Evolutionary conservation across 345 rosid species (phyloP), one percentile per base, ranked within the genome.

Genomic region (Eucalyptus marginata): DNA sequence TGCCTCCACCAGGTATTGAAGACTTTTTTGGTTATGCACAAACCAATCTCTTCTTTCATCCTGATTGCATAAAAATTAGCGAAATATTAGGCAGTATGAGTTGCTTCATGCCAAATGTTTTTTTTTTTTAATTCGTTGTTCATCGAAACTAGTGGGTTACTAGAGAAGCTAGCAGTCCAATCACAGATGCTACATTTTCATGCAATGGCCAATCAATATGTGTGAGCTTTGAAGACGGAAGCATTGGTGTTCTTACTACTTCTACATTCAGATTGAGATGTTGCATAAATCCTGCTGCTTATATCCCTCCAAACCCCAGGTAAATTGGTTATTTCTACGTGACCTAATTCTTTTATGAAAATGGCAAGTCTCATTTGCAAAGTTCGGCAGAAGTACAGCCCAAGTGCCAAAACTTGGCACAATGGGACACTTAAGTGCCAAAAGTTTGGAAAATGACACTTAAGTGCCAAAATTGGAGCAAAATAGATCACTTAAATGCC

Each of bases 161-260:
- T 68, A 90, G 92, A 43, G 98, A 97, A 92, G 94, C 94, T 88
- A 95, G 94, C 40, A 95, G 96, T 89, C 93, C 97, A 36, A 95
- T 97, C 91, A 95, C 99, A 10, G 95, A 95, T 91, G 99, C 96
- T 40, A 93, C 98, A 49, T 95, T 94, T 91, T 97, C 99, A 36
- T 97, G 98, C 85, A 96, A 97, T 87, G 92, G 99, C 92, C 95
- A 96, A 89, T 93, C 94, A 16, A 95, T 97, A 89, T 96, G 93
- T 89, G 97, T 94, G 86, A 94, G 97, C 93, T 97, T 96, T 88
- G 94, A 95, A 92, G 96, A 97, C 86, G 99, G 95, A 86, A 93
- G 94, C 43, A 91, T 97, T 4, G 94, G 94, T 89, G 94, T 97
- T 90, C 96, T 95, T 31, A 91, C 95, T 43, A 92, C 97, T 86